A percentile compares a stretch with the other conserved stretches of the same genome.
Evolutionary conservation across 2,329 filamentous ascomycete genomes (phyloP).

Genomic region (Paraconiothyrium brasiliense): DNA sequence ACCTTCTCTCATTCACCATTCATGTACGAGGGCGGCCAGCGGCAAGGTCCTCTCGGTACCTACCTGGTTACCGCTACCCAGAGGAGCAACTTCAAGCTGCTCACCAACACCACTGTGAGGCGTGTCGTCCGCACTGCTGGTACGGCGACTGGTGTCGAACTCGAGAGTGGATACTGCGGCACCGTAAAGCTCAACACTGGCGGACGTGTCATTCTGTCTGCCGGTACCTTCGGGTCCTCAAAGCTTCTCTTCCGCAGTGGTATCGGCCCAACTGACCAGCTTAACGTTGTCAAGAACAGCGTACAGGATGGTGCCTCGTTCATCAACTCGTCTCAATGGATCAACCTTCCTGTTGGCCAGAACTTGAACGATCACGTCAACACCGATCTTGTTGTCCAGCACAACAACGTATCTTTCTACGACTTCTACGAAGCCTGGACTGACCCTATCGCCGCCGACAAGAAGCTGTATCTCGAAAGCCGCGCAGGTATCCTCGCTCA

Average conservation of each 20-base stretch:
- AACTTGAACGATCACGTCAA: constrained; percentile 66
- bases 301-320: constrained; percentile 53
- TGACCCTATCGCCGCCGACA: constrained; percentile 52
- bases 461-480: constrained; percentile 53
- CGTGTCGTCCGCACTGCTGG: constrained; percentile 71
- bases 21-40: constrained; percentile 73
- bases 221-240: constrained; percentile 74
- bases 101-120: constrained; percentile 72
- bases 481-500: constrained; percentile 70
- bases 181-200: constrained; percentile 67
- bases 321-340: constrained; percentile 58
- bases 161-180: constrained; percentile 69
- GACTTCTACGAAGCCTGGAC: constrained; percentile 71
- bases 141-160: constrained; percentile 72
- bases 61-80: constrained; percentile 71
- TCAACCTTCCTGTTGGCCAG: constrained; percentile 61
- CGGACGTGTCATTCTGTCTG: constrained; percentile 73
- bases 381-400: constrained; percentile 62
- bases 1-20: constrained; percentile 71
- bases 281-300: constrained; percentile 56
- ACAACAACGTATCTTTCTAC: constrained; percentile 66
- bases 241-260: constrained; percentile 75
- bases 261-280: constrained; percentile 68
- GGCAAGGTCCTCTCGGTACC: constrained; percentile 75
- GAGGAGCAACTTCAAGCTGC: constrained; percentile 72